Conservation (phyloP, 371 early-diverging fungal species). For the Coemansia sp. region DNA sequence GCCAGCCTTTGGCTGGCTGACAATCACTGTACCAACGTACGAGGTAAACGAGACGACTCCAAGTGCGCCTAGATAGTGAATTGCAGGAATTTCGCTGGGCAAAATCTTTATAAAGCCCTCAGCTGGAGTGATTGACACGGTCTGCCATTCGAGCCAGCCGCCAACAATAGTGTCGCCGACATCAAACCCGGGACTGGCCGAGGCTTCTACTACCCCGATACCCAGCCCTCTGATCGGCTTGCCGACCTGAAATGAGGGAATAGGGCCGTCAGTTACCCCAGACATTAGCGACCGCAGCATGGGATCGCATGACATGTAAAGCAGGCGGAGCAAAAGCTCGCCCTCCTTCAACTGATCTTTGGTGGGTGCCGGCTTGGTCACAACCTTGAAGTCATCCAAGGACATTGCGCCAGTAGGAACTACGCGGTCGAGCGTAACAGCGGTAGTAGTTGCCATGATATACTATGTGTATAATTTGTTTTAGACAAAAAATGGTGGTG, state of each 20-base stretch:
- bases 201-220: conserved; percentile 53
- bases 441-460: conserved; percentile 16
- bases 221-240: conserved; percentile 52
- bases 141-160: conserved; percentile 34
- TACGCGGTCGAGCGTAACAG: conserved; percentile 14
- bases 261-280: conserved; percentile 41
- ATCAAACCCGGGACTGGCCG: conserved; percentile 35
- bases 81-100: conserved; percentile 12
- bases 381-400: conserved; percentile 20
- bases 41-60: conserved; percentile 68
- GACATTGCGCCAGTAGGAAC: conserved; percentile 17
- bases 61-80: conserved; percentile 36
- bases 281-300: conserved; percentile 53
- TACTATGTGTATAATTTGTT: no score
- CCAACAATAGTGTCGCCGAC: conserved; percentile 54
- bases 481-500: no score
- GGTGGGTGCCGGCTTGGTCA: conserved; percentile 11
- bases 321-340: conserved; percentile 32
- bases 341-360: conserved; percentile 25
- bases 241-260: conserved; percentile 51
- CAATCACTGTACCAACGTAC: conserved; percentile 62
- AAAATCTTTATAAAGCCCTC: conserved; percentile 20
- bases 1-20: conserved; percentile 57
- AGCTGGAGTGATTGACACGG: conserved; percentile 20
- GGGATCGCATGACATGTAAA: conserved; percentile 45